These are phyloP conservation scores for Gyrodon lividus DNA, from an alignment of 768 basidiomycete species.

Conservation along the genomic window DNA sequence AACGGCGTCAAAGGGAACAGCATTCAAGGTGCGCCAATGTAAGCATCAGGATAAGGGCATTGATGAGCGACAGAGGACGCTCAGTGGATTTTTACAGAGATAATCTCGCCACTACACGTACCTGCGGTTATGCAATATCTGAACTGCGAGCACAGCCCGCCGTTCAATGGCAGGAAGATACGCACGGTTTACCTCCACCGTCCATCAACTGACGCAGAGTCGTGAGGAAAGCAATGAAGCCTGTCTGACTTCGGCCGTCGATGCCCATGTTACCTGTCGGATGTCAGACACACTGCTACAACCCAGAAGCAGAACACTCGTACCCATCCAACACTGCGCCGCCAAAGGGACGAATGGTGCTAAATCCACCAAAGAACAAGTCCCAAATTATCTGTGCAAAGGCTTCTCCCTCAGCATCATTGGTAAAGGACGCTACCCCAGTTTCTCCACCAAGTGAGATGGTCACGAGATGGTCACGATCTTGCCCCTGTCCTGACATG, in stretches of 20 bases:
- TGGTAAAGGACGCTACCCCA: conserved; percentile 58
- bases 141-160: conserved; percentile 3
- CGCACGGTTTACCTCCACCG: conserved; percentile 26
- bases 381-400: conserved; percentile 71
- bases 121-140: conserved; percentile 48
- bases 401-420: conserved; percentile 52
- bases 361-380: conserved; percentile 65
- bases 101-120: background rate
- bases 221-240: conserved; percentile 32
- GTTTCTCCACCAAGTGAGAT: conserved; percentile 63
- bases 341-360: conserved; percentile 69
- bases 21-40: conserved; percentile 42
- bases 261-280: conserved; percentile 45
- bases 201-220: conserved; percentile 31
- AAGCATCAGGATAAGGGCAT: conserved; percentile 50
- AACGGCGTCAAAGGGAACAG: conserved; percentile 46
- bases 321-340: conserved; percentile 71
- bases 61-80: conserved; percentile 31
- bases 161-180: background rate
- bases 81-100: background rate
- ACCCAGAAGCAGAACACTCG: background rate
- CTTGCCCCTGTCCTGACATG: conserved; percentile 69
- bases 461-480: conserved; percentile 59
- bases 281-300: background rate
- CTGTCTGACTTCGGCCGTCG: conserved; percentile 40